These are phyloP conservation scores for Warburgia ugandensis DNA, from an alignment of 164 flowering plant genomes.

Conservation along the genomic window DNA sequence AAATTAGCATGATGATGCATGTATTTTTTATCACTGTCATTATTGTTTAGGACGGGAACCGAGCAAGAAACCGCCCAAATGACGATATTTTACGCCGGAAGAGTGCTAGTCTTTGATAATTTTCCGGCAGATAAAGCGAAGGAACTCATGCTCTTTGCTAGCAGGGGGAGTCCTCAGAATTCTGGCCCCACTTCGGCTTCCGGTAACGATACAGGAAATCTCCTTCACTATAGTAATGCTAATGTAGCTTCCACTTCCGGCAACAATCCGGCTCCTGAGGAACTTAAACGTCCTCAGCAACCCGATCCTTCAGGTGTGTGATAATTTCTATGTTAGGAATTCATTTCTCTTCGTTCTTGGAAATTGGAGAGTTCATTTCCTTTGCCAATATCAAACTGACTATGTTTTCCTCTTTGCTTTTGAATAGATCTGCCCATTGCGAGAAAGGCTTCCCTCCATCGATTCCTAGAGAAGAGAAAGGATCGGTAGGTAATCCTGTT, in stretches of 20 bases:
- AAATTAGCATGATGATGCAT: too few relatives aligned
- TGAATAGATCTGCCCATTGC: conserved; percentile 61
- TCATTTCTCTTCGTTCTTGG: neutral
- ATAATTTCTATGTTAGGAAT: neutral
- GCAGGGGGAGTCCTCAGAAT: conserved; percentile 21
- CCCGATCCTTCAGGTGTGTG: conserved; percentile 25
- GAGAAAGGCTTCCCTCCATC: conserved; percentile 64
- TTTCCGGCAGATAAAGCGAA: conserved; percentile 48
- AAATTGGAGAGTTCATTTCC: neutral
- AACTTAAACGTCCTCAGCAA: conserved; percentile 12
- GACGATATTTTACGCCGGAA: conserved; percentile 68
- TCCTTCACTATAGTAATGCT: neutral
- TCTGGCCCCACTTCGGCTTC: neutral
- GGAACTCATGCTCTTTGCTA: conserved; percentile 50
- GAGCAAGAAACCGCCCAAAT: conserved; percentile 23
- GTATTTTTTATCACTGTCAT: neutral
- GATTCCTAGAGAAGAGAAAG: conserved; percentile 85
- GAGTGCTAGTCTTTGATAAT: conserved; percentile 46
- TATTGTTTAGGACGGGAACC: neutral
- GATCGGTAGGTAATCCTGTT: conserved; percentile 39
- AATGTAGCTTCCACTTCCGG: conserved; percentile 4
- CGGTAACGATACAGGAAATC: conserved; percentile 11
- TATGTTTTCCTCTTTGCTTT: neutral
- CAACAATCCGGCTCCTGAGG: conserved; percentile 8
- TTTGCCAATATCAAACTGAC: neutral